Percentiles rank a stretch among this genome's conserved stretches.
Evolutionary conservation across 2,329 filamentous ascomycete species (phyloP).

Genomic region (Aureobasidium sp.): DNA sequence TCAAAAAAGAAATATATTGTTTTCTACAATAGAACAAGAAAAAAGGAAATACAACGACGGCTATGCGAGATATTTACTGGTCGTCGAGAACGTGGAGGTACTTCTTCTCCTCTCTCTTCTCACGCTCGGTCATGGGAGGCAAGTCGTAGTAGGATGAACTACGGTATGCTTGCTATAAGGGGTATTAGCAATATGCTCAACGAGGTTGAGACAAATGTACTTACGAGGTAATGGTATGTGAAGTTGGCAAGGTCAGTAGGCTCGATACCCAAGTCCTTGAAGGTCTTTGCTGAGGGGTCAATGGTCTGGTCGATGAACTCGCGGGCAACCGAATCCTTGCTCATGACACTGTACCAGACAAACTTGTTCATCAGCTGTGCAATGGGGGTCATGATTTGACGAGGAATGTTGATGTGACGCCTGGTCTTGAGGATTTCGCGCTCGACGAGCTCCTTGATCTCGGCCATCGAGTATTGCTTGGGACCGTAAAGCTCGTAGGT

Average conservation of each 20-base stretch:
- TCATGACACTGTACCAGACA: slow-evolving; percentile 82
- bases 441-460: slow-evolving; percentile 83
- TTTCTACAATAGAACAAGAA: slow-evolving; percentile 4
- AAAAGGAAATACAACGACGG: not conserved
- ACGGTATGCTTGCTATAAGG: slow-evolving; percentile 72
- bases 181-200: slow-evolving; percentile 26
- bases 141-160: slow-evolving; percentile 85
- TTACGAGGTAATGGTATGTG: slow-evolving; percentile 89
- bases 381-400: slow-evolving; percentile 64
- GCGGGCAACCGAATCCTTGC: slow-evolving; percentile 77
- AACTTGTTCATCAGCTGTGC: slow-evolving; percentile 67
- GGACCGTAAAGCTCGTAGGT: slow-evolving; percentile 94
- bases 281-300: slow-evolving; percentile 86
- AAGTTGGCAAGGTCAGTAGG: slow-evolving; percentile 77
- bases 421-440: slow-evolving; percentile 85
- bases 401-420: slow-evolving; percentile 85
- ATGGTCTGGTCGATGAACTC: slow-evolving; percentile 92
- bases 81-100: slow-evolving; percentile 91
- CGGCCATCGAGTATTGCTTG: slow-evolving; percentile 79
- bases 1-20: not conserved
- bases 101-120: slow-evolving; percentile 91
- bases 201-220: slow-evolving; percentile 25
- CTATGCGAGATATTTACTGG: slow-evolving; percentile 45
- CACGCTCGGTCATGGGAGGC: slow-evolving; percentile 86
- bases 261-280: slow-evolving; percentile 85